Conservation (phyloP, 1,284 basidiomycete species). For the Ceratobasidium sp. region DNA sequence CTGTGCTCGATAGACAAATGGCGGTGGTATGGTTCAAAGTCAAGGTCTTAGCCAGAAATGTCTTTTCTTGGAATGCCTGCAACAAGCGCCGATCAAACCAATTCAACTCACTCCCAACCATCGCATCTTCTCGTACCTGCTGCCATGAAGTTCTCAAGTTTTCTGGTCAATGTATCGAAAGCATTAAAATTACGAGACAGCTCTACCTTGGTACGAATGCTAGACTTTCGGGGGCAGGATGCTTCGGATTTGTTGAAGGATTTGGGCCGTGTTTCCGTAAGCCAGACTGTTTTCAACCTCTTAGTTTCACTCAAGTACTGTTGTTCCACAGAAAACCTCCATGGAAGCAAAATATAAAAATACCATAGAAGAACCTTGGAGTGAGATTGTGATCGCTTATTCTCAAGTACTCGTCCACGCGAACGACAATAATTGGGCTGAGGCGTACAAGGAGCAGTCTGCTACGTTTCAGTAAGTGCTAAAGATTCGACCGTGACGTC, state of each 20-base stretch:
- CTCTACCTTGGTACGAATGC: conserved; percentile 71
- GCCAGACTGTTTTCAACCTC: background rate
- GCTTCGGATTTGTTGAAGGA: conserved; percentile 44
- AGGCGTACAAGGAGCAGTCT: conserved; percentile 81
- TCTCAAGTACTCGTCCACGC: conserved; percentile 75
- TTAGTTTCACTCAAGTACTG: background rate
- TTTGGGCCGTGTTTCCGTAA: conserved; percentile 46
- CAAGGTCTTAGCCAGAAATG: conserved; percentile 18
- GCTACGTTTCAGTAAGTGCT: conserved; percentile 59
- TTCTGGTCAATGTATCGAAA: conserved; percentile 68
- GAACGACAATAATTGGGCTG: conserved; percentile 68
- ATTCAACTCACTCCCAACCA: conserved; percentile 1
- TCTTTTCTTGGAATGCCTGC: background rate
- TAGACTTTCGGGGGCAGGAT: conserved; percentile 58
- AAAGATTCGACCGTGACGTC: background rate
- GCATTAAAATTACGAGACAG: conserved; percentile 72
- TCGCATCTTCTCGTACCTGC: conserved; percentile 42
- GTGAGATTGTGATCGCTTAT: conserved; percentile 82
- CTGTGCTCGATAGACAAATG: conserved; percentile 15
- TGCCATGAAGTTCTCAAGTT: conserved; percentile 68
- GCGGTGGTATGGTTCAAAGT: conserved; percentile 17
- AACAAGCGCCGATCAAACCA: conserved; percentile 39
- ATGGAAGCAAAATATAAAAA: conserved; percentile 66
- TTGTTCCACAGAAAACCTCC: conserved; percentile 29
- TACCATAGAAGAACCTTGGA: conserved; percentile 76